Evolutionary conservation across 768 basidiomycete species (phyloP), one percentile per base, ranked within the genome.

Genomic region (Auriscalpium vulgare): DNA sequence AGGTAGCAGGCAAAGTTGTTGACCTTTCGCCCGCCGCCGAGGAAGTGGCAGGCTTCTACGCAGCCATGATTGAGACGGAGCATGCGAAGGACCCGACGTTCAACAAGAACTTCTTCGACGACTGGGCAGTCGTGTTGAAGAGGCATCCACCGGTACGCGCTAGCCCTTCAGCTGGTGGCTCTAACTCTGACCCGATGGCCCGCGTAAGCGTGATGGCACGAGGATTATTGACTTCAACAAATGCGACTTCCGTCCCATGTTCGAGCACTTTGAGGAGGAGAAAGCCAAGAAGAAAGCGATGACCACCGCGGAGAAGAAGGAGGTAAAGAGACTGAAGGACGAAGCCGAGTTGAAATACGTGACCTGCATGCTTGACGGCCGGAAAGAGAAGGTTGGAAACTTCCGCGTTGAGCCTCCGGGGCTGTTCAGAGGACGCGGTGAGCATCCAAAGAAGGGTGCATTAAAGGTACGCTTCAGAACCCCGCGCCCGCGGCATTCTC

Each of bases 321-420:
- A 83, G 57, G 69, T 84, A 46, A 97, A 97, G 76, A 88, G 87
- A 63, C 79, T 78, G 54, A 91, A 86, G 69, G 95, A 97, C 54
- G 81, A 82, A 34, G 65, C 85, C 57, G 97, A 98, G 71, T 83
- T 82, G 50, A 88, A 87, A 59, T 97, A 94, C 70, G 83, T 81
- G 19, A 79, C 80, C 23, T 97, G 95, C 71, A 66, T 85, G n/a
- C 81, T 99, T 37, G 93, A 99, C 65, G 95, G 95, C 11, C 85
- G 95, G 53, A 95, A 93, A 73, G 97, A 99, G 75, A 98, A 97
- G 70, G 83, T 97, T 49, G 97, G 97, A 40, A 99, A 98, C 74
- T 98, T 98, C 78, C 81, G 94, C 62, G 85, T 97, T 51, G 97
- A 99, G 78, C 97, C 97, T 68, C 97, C 97, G 29, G 95, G 95